A percentile compares a stretch with the other conserved stretches of the same genome.
phyloP scores from a whole-genome alignment of 1,284 basidiomycete species.

The Rhodotorula sp. region DNA sequence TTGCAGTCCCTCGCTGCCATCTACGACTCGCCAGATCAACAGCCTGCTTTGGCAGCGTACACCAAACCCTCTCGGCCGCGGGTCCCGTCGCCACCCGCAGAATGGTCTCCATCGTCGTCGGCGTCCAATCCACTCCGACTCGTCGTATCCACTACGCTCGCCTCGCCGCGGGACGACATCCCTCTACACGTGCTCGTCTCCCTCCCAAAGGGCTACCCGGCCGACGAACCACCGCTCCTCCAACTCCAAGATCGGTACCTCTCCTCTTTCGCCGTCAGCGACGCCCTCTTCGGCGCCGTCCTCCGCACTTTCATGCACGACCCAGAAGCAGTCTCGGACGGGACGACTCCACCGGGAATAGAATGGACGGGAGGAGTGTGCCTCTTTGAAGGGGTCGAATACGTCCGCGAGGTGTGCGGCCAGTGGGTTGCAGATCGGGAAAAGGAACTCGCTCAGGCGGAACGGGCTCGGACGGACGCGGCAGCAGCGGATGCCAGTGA shows the following conservation, averaged over 20 bases:
- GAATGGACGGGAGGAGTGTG: conserved; percentile 2
- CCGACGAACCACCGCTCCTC: conserved; percentile 18
- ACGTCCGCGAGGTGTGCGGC: conserved; percentile 20
- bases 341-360: neutral
- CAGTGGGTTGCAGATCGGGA: conserved; percentile 25
- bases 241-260: conserved; percentile 37
- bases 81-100: neutral
- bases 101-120: conserved; percentile 4
- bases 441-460: conserved; percentile 15
- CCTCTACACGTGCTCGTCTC: conserved; percentile 33
- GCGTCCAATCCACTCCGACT: conserved; percentile 20
- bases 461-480: conserved; percentile 5
- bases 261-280: conserved; percentile 14
- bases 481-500: neutral
- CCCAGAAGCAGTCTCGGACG: neutral
- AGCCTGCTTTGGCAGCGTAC: conserved; percentile 4
- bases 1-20: conserved; percentile 29
- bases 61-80: conserved; percentile 3
- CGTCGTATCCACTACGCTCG: conserved; percentile 19
- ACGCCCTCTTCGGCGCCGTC: conserved; percentile 24
- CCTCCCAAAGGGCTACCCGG: conserved; percentile 30
- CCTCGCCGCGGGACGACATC: conserved; percentile 6
- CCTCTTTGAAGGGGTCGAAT: conserved; percentile 37
- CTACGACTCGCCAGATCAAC: conserved; percentile 11
- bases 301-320: conserved; percentile 36